phyloP scores from a whole-genome alignment of 345 rosid genomes.

The Geranium brycei region DNA sequence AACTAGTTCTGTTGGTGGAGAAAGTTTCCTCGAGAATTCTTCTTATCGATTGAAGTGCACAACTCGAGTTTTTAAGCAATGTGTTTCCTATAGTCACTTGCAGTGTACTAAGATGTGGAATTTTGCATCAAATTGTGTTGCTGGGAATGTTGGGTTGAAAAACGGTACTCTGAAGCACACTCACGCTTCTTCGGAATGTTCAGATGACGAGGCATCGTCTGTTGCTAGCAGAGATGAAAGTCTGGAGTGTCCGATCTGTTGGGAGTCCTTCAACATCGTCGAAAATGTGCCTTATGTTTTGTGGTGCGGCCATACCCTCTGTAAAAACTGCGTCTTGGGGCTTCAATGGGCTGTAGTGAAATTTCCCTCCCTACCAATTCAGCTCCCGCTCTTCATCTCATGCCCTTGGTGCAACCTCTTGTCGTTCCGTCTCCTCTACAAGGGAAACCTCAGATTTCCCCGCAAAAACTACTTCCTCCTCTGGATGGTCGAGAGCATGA shows the following conservation, averaged over 20 bases:
- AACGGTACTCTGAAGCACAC: slow-evolving; percentile 18
- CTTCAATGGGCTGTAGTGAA: slow-evolving; percentile 70
- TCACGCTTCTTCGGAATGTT: slow-evolving; percentile 42
- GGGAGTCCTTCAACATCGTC: slow-evolving; percentile 84
- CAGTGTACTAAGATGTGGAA: slow-evolving; percentile 39
- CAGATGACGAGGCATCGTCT: slow-evolving; percentile 59
- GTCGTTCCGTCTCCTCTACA: slow-evolving; percentile 65
- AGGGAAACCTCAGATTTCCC: slow-evolving; percentile 67
- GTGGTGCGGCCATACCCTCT: slow-evolving; percentile 92
- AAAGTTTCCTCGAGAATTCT: background rate
- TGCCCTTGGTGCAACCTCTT: slow-evolving; percentile 88
- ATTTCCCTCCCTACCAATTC: slow-evolving; percentile 60
- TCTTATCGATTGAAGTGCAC: slow-evolving; percentile 1
- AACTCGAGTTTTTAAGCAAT: slow-evolving; percentile 3
- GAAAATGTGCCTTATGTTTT: slow-evolving; percentile 80
- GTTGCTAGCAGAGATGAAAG: slow-evolving; percentile 52
- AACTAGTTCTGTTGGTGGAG: background rate
- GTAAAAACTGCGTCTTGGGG: slow-evolving; percentile 74
- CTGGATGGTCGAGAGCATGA: slow-evolving; percentile 94
- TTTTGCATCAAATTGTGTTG: slow-evolving; percentile 37
- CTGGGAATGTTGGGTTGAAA: slow-evolving; percentile 28
- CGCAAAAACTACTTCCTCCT: slow-evolving; percentile 75
- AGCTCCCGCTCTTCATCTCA: slow-evolving; percentile 75
- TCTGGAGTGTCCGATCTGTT: slow-evolving; percentile 82
- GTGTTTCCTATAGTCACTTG: background rate